Evolutionary conservation across 2,329 filamentous ascomycete species (phyloP).

Genomic region (Colletotrichum sansevieriae): DNA sequence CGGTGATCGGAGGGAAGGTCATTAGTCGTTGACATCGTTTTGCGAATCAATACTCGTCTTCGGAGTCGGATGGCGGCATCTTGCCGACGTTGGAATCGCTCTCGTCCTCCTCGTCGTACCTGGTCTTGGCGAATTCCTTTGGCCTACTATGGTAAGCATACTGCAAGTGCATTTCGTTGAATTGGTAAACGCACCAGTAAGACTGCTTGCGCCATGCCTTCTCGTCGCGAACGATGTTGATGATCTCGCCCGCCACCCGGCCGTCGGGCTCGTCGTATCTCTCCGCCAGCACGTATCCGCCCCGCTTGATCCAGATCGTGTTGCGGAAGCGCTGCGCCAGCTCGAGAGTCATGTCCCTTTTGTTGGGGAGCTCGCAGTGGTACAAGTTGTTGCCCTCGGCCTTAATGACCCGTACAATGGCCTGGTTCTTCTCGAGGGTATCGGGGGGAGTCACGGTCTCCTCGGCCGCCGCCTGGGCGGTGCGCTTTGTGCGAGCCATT

Average conservation of each 20-base stretch:
- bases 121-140: constrained; percentile 79
- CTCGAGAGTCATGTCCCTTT: constrained; percentile 79
- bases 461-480: constrained; percentile 81
- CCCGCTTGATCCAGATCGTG: constrained; percentile 92
- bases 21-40: constrained; percentile 21
- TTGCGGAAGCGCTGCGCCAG: constrained; percentile 88
- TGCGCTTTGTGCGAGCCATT: constrained; percentile 71
- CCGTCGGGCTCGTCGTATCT: constrained; percentile 76
- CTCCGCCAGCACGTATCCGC: constrained; percentile 89
- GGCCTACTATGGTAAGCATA: constrained; percentile 69
- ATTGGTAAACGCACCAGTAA: constrained; percentile 76
- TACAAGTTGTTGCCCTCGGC: constrained; percentile 93
- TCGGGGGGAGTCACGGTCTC: constrained; percentile 73
- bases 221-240: constrained; percentile 93
- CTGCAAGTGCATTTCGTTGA: not conserved
- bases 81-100: constrained; percentile 86
- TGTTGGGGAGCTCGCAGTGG: constrained; percentile 78
- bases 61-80: constrained; percentile 86
- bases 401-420: constrained; percentile 82
- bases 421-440: constrained; percentile 70
- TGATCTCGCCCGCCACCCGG: constrained; percentile 87
- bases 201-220: constrained; percentile 89
- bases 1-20: constrained; percentile 29
- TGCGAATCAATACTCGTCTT: constrained; percentile 66
- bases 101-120: constrained; percentile 76